These are phyloP conservation scores for Pythium pectinolyticum DNA, from an alignment of 352 stramenopile genomes.

Conservation along the genomic window DNA sequence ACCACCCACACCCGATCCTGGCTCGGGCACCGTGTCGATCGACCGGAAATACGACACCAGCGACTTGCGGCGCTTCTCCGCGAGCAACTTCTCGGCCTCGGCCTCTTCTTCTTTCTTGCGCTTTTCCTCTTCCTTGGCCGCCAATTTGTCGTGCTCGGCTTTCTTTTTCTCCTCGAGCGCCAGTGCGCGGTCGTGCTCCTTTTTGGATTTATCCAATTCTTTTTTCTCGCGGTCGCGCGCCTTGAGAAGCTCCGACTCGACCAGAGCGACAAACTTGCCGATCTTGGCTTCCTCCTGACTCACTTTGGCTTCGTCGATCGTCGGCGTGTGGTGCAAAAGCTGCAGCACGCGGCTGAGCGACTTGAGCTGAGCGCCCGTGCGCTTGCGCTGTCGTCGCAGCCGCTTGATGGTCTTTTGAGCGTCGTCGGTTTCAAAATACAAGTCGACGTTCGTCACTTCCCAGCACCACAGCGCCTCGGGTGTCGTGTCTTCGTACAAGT, in stretches of 20 bases:
- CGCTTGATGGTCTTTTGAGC: slow-evolving; percentile 76
- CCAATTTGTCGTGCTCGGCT: slow-evolving; percentile 52
- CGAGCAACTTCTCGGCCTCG: slow-evolving; percentile 44
- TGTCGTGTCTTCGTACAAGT: slow-evolving; percentile 81
- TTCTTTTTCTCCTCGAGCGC: slow-evolving; percentile 68
- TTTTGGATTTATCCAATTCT: slow-evolving; percentile 24
- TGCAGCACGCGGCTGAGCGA: slow-evolving; percentile 63
- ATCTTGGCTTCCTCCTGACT: slow-evolving; percentile 82
- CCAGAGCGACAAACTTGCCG: slow-evolving; percentile 62
- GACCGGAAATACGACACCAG: slow-evolving; percentile 66
- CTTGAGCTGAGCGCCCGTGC: slow-evolving; percentile 70
- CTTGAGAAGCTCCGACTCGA: slow-evolving; percentile 68
- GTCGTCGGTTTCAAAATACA: slow-evolving; percentile 67
- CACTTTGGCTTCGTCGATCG: slow-evolving; percentile 77
- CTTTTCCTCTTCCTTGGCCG: slow-evolving; percentile 65
- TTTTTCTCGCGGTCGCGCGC: slow-evolving; percentile 41
- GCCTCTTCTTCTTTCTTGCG: slow-evolving; percentile 52
- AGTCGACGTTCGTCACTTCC: slow-evolving; percentile 78
- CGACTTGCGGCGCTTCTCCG: slow-evolving; percentile 63
- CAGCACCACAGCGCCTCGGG: slow-evolving; percentile 78
- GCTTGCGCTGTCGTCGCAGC: slow-evolving; percentile 79
- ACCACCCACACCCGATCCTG: not conserved
- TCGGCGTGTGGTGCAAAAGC: slow-evolving; percentile 58
- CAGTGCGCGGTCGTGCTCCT: no score
- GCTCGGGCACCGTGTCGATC: slow-evolving; percentile 32